Percentiles rank a stretch among this genome's conserved stretches.
Evolutionary conservation across 352 stramenopile genomes (phyloP).

Genomic region (Thraustochytrium striatum): DNA sequence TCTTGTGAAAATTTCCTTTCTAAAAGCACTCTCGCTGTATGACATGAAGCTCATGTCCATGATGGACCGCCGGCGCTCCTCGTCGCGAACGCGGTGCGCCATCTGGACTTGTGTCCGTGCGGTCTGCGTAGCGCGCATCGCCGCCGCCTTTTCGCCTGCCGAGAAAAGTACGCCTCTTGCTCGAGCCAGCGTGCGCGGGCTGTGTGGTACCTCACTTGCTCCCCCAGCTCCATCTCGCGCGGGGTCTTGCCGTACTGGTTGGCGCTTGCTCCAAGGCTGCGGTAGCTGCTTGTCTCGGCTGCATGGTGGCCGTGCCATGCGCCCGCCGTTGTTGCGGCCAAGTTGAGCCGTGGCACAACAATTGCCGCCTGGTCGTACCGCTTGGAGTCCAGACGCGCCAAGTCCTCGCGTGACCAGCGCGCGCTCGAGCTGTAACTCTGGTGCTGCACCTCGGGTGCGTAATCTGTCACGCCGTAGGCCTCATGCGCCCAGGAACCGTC

Average conservation of each 20-base stretch:
- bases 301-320: too few species aligned
- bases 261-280: not conserved
- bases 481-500: too few species aligned
- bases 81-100: slow-evolving; percentile 9
- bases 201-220: not conserved
- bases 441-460: too few species aligned
- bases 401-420: too few species aligned
- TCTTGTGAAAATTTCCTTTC: not conserved
- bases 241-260: slow-evolving; percentile 11
- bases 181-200: slow-evolving; percentile 37
- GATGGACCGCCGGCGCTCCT: slow-evolving; percentile 4
- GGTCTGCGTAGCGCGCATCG: slow-evolving; percentile 17
- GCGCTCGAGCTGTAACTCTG: too few species aligned
- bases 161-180: slow-evolving; percentile 24
- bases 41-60: slow-evolving; percentile 30
- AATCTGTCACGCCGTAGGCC: too few species aligned
- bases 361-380: too few species aligned
- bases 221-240: slow-evolving; percentile 31
- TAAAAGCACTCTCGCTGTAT: not conserved
- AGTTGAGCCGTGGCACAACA: too few species aligned
- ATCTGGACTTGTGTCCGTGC: slow-evolving; percentile 32
- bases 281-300: too few species aligned
- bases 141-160: slow-evolving; percentile 6
- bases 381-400: too few species aligned
- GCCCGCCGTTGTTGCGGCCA: too few species aligned